These are phyloP conservation scores for Wickerhamiella azyma DNA, from an alignment of 805 yeast genomes.

Conservation along the genomic window DNA sequence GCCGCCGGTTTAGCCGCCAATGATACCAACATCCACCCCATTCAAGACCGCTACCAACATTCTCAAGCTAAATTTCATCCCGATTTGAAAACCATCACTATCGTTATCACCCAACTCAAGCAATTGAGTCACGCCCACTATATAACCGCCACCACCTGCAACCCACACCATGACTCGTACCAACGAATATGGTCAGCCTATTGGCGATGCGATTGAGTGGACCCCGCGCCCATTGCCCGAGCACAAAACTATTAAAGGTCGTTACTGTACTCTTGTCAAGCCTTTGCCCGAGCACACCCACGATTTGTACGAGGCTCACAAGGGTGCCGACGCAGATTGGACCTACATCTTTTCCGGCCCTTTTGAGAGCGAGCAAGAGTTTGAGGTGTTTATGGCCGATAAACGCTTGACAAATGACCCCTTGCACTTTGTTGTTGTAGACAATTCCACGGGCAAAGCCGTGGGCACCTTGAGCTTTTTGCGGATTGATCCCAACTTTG, in stretches of 20 bases:
- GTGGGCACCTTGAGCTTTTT: slow-evolving; percentile 22
- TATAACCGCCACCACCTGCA: no score
- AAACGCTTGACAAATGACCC: slow-evolving; percentile 9
- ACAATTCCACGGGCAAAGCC: slow-evolving; percentile 15
- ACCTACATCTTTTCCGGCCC: slow-evolving; percentile 16
- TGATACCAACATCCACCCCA: no score
- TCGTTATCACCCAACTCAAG: no score
- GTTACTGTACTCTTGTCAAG: slow-evolving; percentile 11
- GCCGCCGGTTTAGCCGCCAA: no score
- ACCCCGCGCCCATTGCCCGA: slow-evolving; percentile 5
- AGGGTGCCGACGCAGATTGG: slow-evolving; percentile 13
- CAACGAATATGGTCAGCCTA: slow-evolving; percentile 9
- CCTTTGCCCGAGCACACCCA: slow-evolving; percentile 9
- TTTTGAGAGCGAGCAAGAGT: slow-evolving; percentile 11
- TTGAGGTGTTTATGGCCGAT: slow-evolving; percentile 1
- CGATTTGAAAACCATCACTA: no score
- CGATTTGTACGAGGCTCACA: slow-evolving; percentile 11
- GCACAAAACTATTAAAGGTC: slow-evolving; percentile 2
- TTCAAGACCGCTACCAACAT: no score
- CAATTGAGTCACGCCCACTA: no score
- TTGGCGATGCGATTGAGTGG: slow-evolving; percentile 22
- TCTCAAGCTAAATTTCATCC: no score
- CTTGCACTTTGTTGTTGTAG: slow-evolving; percentile 18
- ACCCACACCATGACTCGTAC: background rate
- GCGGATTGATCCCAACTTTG: slow-evolving; percentile 21